Evolutionary conservation across 2,329 filamentous ascomycete genomes (phyloP).

Genomic region (Fusarium pseudocircinatum): DNA sequence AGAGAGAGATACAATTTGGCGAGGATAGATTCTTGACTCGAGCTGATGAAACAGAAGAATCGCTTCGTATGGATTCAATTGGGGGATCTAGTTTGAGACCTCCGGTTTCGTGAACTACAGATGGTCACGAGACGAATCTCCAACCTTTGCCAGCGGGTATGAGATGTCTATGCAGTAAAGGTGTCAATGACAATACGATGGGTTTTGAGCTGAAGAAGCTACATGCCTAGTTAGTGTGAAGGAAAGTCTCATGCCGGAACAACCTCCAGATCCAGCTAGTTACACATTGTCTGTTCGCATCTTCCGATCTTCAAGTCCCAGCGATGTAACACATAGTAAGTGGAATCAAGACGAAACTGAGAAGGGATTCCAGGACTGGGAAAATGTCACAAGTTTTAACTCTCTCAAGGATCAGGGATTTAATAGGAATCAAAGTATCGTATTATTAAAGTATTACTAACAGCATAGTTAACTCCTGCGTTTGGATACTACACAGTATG

Average conservation of each 20-base stretch:
- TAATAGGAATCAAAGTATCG: no score
- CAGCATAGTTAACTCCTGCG: not conserved
- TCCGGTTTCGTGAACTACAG: no score
- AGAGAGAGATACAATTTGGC: fast-evolving
- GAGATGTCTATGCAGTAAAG: not conserved
- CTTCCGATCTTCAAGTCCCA: not conserved
- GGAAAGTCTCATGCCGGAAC: not conserved
- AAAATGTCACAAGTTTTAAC: no score
- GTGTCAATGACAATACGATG: fast-evolving
- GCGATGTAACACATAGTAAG: not conserved
- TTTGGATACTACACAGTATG: not conserved
- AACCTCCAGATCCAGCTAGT: not conserved
- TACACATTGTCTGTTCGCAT: not conserved
- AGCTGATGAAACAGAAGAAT: not conserved
- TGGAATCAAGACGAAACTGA: not conserved
- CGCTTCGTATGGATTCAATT: fast-evolving
- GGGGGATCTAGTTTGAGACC: not conserved
- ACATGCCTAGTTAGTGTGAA: not conserved
- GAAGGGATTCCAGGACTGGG: fast-evolving
- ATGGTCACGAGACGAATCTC: fast-evolving
- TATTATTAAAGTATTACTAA: not conserved
- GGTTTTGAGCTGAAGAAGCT: fast-evolving
- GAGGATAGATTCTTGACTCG: fast-evolving
- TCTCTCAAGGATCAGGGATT: not conserved
- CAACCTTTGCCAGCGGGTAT: fast-evolving